Base-by-base conservation (phyloP, 495 filamentous ascomycete genomes). In the Astrothelium subdiscretum region DNA sequence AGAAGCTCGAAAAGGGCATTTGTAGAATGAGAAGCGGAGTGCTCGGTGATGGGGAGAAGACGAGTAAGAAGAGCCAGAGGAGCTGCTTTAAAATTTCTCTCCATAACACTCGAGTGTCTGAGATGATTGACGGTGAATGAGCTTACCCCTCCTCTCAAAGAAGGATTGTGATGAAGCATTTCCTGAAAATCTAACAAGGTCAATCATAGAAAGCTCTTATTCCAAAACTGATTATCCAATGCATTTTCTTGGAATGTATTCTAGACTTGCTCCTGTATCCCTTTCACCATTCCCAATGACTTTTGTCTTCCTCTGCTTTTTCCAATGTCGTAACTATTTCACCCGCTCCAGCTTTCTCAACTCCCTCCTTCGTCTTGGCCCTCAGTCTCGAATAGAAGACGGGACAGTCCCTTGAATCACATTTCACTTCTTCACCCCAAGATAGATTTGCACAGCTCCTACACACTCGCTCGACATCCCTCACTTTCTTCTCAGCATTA, bases 321-420 rank as follows among this genome's bases (percentile, higher is more conserved):
- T 76, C 71, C 24, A 76, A 61, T 12, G 65, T 60, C 42, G 66
- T 64, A n/a, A 74, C 31, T 1, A 74, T 71, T 43, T 44, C 63
- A 0, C 63, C 73, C 11, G 71, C 63, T 3, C 69, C 63, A 12
- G 59, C 73, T 74, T 70, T 85, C 66, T 85, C 80, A 63, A 78
- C 83, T 61, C 76, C 78, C 65, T 88, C 77, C 71, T 79, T 74
- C 12, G 85, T 79, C 61, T 72, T 71, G 73, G 91, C 86, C 74
- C 87, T 87, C 12, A 87, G 83, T 59, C 95, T 76, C 1, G 87
- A 87, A 71, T 97, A 98, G 68, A 94, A 97, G 2, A 96, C 89
- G 0, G 91, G 88, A 71, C 94, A 98, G 73, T 96, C 94, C 72
- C 85, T 81, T 66, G 88, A 95, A 69, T 96, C 90, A 71, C 94